Percentiles rank a stretch among this genome's conserved stretches.
These are phyloP conservation scores for Blumeria graminis DNA, from an alignment of 2,329 filamentous ascomycete species.

Conservation along the genomic window DNA sequence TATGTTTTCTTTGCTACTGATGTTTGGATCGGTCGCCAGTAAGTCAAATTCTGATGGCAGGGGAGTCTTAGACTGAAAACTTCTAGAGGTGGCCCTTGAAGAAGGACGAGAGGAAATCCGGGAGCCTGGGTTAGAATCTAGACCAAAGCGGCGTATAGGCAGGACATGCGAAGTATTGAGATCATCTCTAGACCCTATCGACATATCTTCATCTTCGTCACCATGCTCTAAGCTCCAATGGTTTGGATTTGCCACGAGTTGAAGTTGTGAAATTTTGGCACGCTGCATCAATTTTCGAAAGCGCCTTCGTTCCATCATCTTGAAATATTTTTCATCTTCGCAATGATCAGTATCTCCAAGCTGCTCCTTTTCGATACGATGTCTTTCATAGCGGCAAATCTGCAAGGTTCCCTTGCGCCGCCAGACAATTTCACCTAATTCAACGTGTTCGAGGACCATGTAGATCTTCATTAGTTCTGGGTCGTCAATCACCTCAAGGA, in stretches of 20 bases:
- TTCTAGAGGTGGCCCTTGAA: slow-evolving; percentile 11
- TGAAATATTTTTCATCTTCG: slow-evolving; percentile 33
- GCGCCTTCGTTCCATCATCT: slow-evolving; percentile 33
- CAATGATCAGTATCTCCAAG: slow-evolving; percentile 29
- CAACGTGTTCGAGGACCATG: slow-evolving; percentile 86
- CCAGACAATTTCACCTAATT: slow-evolving; percentile 86
- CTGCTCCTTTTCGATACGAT: slow-evolving; percentile 51
- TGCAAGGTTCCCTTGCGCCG: slow-evolving; percentile 67
- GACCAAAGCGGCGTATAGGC: slow-evolving; percentile 6
- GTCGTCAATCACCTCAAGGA: slow-evolving; percentile 94
- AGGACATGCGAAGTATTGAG: not conserved
- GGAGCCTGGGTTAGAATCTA: slow-evolving; percentile 13
- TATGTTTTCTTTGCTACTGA: slow-evolving; percentile 24
- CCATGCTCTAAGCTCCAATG: slow-evolving; percentile 75
- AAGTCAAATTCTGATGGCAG: slow-evolving; percentile 17
- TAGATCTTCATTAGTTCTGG: slow-evolving; percentile 94
- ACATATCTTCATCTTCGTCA: slow-evolving; percentile 24
- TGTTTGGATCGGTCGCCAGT: slow-evolving; percentile 19
- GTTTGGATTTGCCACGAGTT: slow-evolving; percentile 27
- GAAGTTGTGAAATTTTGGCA: slow-evolving; percentile 26
- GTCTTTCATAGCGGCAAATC: slow-evolving; percentile 62
- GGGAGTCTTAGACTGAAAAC: slow-evolving; percentile 15
- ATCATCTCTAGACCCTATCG: not conserved
- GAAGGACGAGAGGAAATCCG: slow-evolving; percentile 9
- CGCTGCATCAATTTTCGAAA: slow-evolving; percentile 31